A percentile compares a stretch with the other conserved stretches of the same genome.
Evolutionary conservation across 805 yeast genomes (phyloP).

Genomic region (Kazachstania taianensis): DNA sequence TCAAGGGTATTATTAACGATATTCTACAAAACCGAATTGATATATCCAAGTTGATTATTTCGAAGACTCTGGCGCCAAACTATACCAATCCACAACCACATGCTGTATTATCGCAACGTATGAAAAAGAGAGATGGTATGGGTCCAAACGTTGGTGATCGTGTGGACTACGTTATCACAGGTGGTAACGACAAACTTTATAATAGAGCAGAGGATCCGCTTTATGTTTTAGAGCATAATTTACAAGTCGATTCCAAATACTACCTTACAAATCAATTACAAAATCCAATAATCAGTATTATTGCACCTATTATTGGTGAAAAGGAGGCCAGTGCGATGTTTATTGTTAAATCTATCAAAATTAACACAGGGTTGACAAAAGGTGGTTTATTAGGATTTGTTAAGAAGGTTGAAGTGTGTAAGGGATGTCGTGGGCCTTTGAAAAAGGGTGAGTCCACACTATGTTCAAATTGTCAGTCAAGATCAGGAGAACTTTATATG

Average conservation of each 20-base stretch:
- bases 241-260: conserved; percentile 90
- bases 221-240: conserved; percentile 80
- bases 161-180: conserved; percentile 91
- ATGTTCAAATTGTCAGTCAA: conserved; percentile 66
- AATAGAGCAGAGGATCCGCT: conserved; percentile 96
- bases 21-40: conserved; percentile 85
- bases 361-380: conserved; percentile 46
- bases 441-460: conserved; percentile 57
- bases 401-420: conserved; percentile 78
- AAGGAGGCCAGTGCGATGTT: conserved; percentile 68
- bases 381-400: conserved; percentile 92
- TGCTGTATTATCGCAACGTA: conserved; percentile 89
- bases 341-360: conserved; percentile 39
- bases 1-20: conserved; percentile 81
- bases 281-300: conserved; percentile 86
- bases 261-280: conserved; percentile 87
- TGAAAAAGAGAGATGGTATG: conserved; percentile 94
- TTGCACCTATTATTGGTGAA: conserved; percentile 91
- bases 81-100: conserved; percentile 97
- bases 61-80: conserved; percentile 86
- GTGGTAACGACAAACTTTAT: conserved; percentile 73
- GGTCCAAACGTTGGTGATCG: conserved; percentile 97
- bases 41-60: conserved; percentile 84
- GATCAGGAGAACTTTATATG: conserved; percentile 73
- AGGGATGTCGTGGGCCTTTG: conserved; percentile 78